phyloP scores from a whole-genome alignment of 2,329 filamentous ascomycete genomes.

The Pleurostoma richardsiae region DNA sequence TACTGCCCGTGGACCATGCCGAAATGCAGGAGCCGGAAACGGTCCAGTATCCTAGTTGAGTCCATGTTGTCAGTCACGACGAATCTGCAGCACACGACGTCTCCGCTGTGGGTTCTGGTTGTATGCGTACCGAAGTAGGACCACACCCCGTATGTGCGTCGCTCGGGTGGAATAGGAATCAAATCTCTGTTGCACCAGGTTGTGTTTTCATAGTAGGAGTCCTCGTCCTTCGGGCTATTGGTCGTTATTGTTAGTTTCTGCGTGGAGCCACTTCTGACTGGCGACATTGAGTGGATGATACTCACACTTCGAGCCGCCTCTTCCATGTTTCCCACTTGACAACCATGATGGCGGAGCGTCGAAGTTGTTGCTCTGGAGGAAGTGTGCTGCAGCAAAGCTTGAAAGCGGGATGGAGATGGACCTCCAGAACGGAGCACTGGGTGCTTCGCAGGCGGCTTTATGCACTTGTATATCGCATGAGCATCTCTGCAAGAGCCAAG shows the following conservation, averaged over 20 bases:
- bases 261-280: not conserved
- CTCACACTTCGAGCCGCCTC: not conserved
- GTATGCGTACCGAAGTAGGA: slow-evolving; percentile 17
- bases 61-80: not conserved
- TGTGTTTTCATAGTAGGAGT: not conserved
- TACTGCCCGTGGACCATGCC: slow-evolving; percentile 17
- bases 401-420: too few relatives aligned
- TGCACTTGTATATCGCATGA: not conserved
- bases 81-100: not conserved
- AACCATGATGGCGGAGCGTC: not conserved
- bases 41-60: not conserved
- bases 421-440: too few relatives aligned
- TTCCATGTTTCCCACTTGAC: not conserved
- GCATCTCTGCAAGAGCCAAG: not conserved
- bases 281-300: not conserved
- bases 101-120: not conserved
- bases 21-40: slow-evolving; percentile 10
- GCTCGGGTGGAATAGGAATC: slow-evolving; percentile 10
- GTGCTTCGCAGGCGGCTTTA: not conserved
- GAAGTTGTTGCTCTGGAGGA: not conserved
- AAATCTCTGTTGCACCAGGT: not conserved
- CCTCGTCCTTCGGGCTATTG: not conserved
- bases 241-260: not conserved
- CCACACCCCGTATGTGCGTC: slow-evolving; percentile 17
- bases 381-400: too few relatives aligned